Conservation (phyloP, 805 yeast species). For the Sugiyamaella mastotermitis region DNA sequence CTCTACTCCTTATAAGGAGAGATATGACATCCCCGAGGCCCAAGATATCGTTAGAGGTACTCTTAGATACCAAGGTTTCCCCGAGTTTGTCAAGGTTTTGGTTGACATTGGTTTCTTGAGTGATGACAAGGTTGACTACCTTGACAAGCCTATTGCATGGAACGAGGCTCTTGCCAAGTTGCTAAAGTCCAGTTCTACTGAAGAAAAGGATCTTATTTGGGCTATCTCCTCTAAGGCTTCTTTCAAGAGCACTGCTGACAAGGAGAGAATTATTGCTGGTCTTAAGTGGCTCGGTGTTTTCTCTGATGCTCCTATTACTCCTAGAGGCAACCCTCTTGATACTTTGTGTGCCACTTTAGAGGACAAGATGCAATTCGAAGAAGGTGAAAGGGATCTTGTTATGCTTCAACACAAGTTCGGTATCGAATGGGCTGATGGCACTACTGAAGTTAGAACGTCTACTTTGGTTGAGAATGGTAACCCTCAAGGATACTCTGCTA, state of each 20-base stretch:
- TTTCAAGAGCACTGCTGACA: constrained; percentile 76
- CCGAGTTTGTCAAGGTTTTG: constrained; percentile 90
- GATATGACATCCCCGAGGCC: constrained; percentile 94
- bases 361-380: constrained; percentile 91
- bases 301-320: constrained; percentile 66
- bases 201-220: constrained; percentile 67
- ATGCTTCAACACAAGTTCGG: constrained; percentile 97
- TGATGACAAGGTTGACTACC: constrained; percentile 61
- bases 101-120: constrained; percentile 90
- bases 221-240: constrained; percentile 72
- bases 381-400: constrained; percentile 93
- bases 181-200: constrained; percentile 64
- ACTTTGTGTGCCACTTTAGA: constrained; percentile 95
- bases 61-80: constrained; percentile 97
- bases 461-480: constrained; percentile 92
- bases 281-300: constrained; percentile 92
- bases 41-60: constrained; percentile 96
- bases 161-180: constrained; percentile 75
- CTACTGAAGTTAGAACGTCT: constrained; percentile 86
- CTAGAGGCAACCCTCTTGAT: constrained; percentile 93
- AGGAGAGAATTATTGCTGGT: constrained; percentile 82
- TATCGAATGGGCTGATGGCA: constrained; percentile 92
- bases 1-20: constrained; percentile 87
- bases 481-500: constrained; percentile 85
- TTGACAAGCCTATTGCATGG: constrained; percentile 64